Conservation (phyloP, 768 basidiomycete genomes). For the Suillus alpinus region DNA sequence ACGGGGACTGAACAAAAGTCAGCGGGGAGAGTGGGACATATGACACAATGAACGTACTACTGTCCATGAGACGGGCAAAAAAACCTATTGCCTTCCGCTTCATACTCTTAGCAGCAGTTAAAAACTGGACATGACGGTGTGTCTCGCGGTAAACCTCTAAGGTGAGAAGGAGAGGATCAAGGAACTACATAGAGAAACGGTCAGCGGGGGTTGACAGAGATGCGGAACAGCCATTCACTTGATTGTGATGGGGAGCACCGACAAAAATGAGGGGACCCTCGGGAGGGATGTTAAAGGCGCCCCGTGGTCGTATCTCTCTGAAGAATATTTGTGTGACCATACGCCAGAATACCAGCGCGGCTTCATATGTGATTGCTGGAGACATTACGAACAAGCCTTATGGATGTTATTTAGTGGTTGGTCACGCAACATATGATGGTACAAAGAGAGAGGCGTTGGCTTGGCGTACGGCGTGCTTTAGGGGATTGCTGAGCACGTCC, state of each 20-base stretch:
- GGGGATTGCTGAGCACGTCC: not conserved
- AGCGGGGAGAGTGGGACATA: slow-evolving; percentile 7
- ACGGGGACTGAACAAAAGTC: slow-evolving; percentile 71
- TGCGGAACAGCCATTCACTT: slow-evolving; percentile 43
- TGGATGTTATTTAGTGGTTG: slow-evolving; percentile 6
- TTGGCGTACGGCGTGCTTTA: not conserved
- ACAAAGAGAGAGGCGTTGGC: not conserved
- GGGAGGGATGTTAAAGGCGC: slow-evolving; percentile 90
- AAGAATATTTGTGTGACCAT: slow-evolving; percentile 92
- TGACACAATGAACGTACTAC: slow-evolving; percentile 54
- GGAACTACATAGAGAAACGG: slow-evolving; percentile 55
- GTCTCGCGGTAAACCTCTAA: slow-evolving; percentile 86
- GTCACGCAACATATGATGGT: slow-evolving; percentile 9
- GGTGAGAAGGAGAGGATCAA: slow-evolving; percentile 84
- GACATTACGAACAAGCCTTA: slow-evolving; percentile 13
- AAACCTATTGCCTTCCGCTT: slow-evolving; percentile 74
- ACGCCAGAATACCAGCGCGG: slow-evolving; percentile 81
- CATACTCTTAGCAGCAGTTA: slow-evolving; percentile 91
- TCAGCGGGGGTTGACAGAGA: slow-evolving; percentile 9
- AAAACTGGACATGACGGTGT: slow-evolving; percentile 75
- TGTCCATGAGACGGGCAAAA: slow-evolving; percentile 79
- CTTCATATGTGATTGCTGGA: slow-evolving; percentile 53
- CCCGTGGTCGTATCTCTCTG: slow-evolving; percentile 89
- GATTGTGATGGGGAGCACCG: slow-evolving; percentile 90
- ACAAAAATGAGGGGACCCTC: slow-evolving; percentile 93